Percentiles rank a stretch among this genome's conserved stretches.
Conservation (phyloP, 2,329 filamentous ascomycete genomes). For the Cephalotrichum gorgonifer region DNA sequence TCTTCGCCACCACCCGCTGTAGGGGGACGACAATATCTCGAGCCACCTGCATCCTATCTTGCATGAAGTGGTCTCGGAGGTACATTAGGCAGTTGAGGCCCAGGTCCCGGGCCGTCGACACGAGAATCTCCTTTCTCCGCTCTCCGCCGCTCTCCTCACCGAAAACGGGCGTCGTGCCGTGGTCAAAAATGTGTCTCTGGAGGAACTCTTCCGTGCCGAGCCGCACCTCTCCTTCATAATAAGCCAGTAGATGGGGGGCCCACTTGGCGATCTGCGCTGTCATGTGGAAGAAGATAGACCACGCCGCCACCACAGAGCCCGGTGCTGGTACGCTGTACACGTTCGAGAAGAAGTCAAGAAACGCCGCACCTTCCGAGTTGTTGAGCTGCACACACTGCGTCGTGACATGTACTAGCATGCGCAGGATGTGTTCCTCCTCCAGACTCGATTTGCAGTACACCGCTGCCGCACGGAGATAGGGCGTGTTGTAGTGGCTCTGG, state of each 20-base stretch:
- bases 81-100: slow-evolving; percentile 34
- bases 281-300: slow-evolving; percentile 14
- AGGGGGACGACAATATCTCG: slow-evolving; percentile 30
- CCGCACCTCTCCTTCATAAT: slow-evolving; percentile 31
- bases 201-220: slow-evolving; percentile 32
- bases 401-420: slow-evolving; percentile 31
- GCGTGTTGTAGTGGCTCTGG: slow-evolving; percentile 25
- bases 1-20: slow-evolving; percentile 29
- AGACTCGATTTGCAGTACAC: slow-evolving; percentile 38
- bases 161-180: slow-evolving; percentile 17
- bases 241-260: slow-evolving; percentile 39
- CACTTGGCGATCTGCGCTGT: slow-evolving; percentile 27
- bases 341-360: slow-evolving; percentile 31
- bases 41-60: slow-evolving; percentile 27
- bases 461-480: slow-evolving; percentile 47
- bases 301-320: slow-evolving; percentile 8
- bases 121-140: slow-evolving; percentile 18
- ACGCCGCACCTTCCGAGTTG: slow-evolving; percentile 35
- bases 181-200: slow-evolving; percentile 28
- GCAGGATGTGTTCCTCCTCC: slow-evolving; percentile 20
- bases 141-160: slow-evolving; percentile 19
- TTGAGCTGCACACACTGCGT: slow-evolving; percentile 32
- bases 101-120: slow-evolving; percentile 25
- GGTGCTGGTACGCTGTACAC: slow-evolving; percentile 6
- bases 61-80: slow-evolving; percentile 35